Evolutionary conservation across 2,329 filamentous ascomycete genomes (phyloP).

Genomic region (Emergomyces africanus): DNA sequence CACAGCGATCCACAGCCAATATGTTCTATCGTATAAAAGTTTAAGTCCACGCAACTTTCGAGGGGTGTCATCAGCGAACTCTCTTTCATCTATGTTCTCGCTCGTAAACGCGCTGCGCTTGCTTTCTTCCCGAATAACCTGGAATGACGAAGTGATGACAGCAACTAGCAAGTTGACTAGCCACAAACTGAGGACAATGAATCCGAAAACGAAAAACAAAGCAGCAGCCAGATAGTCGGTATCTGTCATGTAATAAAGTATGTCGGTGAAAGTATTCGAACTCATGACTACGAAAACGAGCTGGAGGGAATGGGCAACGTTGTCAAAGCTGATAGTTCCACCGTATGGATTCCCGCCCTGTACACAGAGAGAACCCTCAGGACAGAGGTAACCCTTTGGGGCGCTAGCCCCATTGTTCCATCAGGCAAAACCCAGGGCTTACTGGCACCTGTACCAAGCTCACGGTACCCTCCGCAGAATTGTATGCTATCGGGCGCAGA

Average conservation of each 20-base stretch:
- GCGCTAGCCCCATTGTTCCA: conserved; percentile 39
- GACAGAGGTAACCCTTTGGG: conserved; percentile 78
- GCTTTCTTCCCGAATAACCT: conserved; percentile 94
- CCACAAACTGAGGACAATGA: conserved; percentile 93
- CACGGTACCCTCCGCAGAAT: conserved; percentile 76
- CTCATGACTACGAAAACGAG: conserved; percentile 98
- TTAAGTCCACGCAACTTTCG: conserved; percentile 44
- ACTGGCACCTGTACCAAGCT: conserved; percentile 43
- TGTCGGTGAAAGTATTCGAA: conserved; percentile 88
- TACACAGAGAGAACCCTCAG: conserved; percentile 68
- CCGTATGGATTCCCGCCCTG: conserved; percentile 68
- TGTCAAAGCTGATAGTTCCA: conserved; percentile 85
- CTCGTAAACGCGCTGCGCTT: conserved; percentile 85
- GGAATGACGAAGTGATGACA: conserved; percentile 96
- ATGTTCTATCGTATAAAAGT: conserved; percentile 58
- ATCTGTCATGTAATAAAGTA: conserved; percentile 87
- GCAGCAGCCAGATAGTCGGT: conserved; percentile 82
- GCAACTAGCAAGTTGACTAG: conserved; percentile 88
- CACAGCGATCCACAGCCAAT: conserved; percentile 63
- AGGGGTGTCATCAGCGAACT: conserved; percentile 24
- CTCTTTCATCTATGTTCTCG: conserved; percentile 45
- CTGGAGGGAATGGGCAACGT: conserved; percentile 82
- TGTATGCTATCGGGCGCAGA: conserved; percentile 49
- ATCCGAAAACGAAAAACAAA: conserved; percentile 57
- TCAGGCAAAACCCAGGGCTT: conserved; percentile 56